These are phyloP conservation scores for Mucor irregularis DNA, from an alignment of 371 early-diverging fungal genomes.

Conservation along the genomic window DNA sequence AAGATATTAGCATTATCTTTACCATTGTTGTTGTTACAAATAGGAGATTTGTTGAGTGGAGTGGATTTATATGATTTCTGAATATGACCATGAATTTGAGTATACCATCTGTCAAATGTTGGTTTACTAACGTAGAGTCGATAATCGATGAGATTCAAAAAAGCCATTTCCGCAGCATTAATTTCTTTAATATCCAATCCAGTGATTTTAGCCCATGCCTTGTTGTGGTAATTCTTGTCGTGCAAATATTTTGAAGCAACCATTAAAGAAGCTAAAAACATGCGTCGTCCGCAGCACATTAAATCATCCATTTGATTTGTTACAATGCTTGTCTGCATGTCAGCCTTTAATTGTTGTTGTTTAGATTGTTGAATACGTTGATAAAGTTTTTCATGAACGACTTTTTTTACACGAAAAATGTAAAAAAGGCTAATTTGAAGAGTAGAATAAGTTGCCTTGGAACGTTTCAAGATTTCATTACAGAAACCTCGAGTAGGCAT, in stretches of 20 bases:
- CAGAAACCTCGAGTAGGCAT: slow-evolving; percentile 57
- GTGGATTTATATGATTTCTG: slow-evolving; percentile 12
- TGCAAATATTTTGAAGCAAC: slow-evolving; percentile 73
- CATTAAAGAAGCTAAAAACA: slow-evolving; percentile 72
- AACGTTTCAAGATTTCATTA: slow-evolving; percentile 71
- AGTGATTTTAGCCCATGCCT: slow-evolving; percentile 73
- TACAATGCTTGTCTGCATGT: slow-evolving; percentile 7
- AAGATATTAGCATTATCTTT: background rate
- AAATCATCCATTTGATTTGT: slow-evolving; percentile 27
- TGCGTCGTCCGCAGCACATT: slow-evolving; percentile 70
- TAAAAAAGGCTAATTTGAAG: slow-evolving; percentile 74
- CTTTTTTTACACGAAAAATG: slow-evolving; percentile 52
- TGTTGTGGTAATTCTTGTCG: slow-evolving; percentile 74
- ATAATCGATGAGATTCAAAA: slow-evolving; percentile 71
- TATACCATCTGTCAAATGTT: slow-evolving; percentile 70
- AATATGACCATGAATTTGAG: slow-evolving; percentile 52
- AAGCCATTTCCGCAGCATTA: slow-evolving; percentile 72
- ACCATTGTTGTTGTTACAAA: background rate
- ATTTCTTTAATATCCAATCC: slow-evolving; percentile 70
- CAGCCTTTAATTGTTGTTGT: background rate
- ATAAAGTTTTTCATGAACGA: slow-evolving; percentile 33
- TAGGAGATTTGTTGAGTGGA: background rate
- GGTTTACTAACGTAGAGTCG: slow-evolving; percentile 61
- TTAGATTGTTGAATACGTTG: slow-evolving; percentile 3
- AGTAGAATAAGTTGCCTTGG: slow-evolving; percentile 73